Percentiles rank a stretch among this genome's conserved stretches.
These are phyloP conservation scores for Hypoxylon fuscum DNA, from an alignment of 495 filamentous ascomycete species.

Conservation along the genomic window DNA sequence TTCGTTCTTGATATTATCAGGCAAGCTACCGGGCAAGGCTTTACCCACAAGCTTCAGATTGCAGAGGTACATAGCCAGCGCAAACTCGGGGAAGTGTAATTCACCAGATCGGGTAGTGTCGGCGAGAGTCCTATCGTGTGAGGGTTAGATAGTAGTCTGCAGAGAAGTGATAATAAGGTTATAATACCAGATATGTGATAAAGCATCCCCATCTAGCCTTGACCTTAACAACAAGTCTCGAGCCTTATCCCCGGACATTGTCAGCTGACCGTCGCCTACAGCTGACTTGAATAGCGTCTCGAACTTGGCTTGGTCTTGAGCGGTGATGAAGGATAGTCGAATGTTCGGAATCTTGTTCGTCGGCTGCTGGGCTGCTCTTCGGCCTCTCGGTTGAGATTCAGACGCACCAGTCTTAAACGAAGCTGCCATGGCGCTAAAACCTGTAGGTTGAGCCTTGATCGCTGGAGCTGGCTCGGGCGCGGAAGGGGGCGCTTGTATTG, in stretches of 20 bases:
- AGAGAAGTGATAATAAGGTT: not conserved
- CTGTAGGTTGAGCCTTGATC: conserved; percentile 74
- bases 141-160: conserved; percentile 26
- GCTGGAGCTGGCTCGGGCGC: conserved; percentile 51
- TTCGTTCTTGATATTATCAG: conserved; percentile 91
- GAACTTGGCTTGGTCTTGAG: conserved; percentile 95
- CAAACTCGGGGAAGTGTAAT: conserved; percentile 97
- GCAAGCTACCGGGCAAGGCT: conserved; percentile 74
- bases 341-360: conserved; percentile 89
- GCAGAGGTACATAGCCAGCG: conserved; percentile 98
- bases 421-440: conserved; percentile 83
- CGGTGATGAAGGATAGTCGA: conserved; percentile 92
- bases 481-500: conserved; percentile 40
- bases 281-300: conserved; percentile 98
- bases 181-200: conserved; percentile 86
- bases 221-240: conserved; percentile 88
- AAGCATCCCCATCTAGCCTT: conserved; percentile 79
- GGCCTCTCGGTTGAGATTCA: conserved; percentile 61
- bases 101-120: conserved; percentile 98
- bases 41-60: conserved; percentile 92
- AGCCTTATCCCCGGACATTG: conserved; percentile 91
- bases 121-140: conserved; percentile 75
- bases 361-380: conserved; percentile 53
- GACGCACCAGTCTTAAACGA: conserved; percentile 75
- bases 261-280: conserved; percentile 80